Base-by-base conservation (phyloP, 495 filamentous ascomycete species). In the Pyronema domesticum region DNA sequence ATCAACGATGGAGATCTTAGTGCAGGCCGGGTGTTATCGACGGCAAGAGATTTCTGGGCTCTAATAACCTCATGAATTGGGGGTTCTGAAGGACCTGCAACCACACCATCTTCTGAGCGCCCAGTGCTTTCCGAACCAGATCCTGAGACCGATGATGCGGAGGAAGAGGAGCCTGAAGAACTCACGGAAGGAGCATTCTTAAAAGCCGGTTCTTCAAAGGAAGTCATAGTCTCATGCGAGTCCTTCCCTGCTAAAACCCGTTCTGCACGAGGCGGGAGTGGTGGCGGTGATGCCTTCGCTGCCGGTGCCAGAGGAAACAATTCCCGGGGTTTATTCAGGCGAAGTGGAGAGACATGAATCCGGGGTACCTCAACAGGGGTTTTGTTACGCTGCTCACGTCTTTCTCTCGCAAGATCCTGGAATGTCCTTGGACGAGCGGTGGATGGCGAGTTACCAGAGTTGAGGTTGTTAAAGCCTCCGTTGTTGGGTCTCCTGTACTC, bases 1-100 rank as follows among this genome's bases (percentile, higher is more conserved):
- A 63, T 63, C 49, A 61, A 43, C 1, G 55, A 56, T 17, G 59
- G 60, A 3, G 60, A 61, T 8, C 60, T 49, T 18, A 61, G 11
- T 40, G 50, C 9, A 42, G 36, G 50, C 6, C 34, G 7, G 35
- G 10, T 14, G 13, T 47, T 47, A 11, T 47, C 45, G 8, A 14
- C 11, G 18, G 45, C 13, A 11, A 17, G 10, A 11, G 13, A 8
- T 15, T 14, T 14, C 13, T 30, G 19, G 7, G 13, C 45, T 47
- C 13, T 11, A 14, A 14, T 23, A 17, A 17, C 19, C 7, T n/a
- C 13, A 47, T 15, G 13, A 13, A 13, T 11, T 47, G n/a, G 45
- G 3, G 13, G 10, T 3, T 30, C 11, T 13, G 45, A 47, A 11
- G n/a, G 45, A 1, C 45, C 14, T 47, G 19, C 45, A 47, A 47